phyloP scores from a whole-genome alignment of 805 yeast genomes.

The Metschnikowia koreensis region DNA sequence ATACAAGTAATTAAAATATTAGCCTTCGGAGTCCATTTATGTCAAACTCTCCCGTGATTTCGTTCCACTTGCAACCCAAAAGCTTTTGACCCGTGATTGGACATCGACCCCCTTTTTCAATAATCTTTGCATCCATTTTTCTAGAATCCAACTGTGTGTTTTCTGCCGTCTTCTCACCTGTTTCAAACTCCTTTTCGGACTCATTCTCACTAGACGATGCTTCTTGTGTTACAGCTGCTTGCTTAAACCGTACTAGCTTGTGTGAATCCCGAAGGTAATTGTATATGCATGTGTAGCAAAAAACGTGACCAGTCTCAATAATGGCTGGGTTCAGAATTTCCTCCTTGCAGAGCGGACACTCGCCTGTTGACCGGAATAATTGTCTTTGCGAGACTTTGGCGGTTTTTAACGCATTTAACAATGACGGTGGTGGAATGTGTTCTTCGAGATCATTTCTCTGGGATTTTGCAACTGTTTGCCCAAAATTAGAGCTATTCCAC shows the following conservation, averaged over 20 bases:
- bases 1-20: constrained; percentile 44
- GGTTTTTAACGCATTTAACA: constrained; percentile 19
- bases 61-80: constrained; percentile 66
- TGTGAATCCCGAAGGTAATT: constrained; percentile 54
- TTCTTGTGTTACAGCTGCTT: constrained; percentile 8
- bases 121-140: constrained; percentile 3
- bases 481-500: constrained; percentile 83
- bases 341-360: constrained; percentile 71
- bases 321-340: constrained; percentile 75
- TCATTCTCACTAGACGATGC: constrained; percentile 19
- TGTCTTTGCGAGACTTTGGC: constrained; percentile 17
- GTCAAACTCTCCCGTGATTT: constrained; percentile 61
- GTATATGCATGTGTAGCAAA: constrained; percentile 84
- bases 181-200: constrained; percentile 14
- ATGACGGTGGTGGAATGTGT: constrained; percentile 48
- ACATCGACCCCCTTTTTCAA: constrained; percentile 60
- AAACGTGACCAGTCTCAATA: constrained; percentile 88
- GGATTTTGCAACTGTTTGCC: constrained; percentile 53
- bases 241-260: constrained; percentile 24
- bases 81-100: constrained; percentile 77
- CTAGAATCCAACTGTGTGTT: constrained; percentile 11
- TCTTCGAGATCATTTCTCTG: constrained; percentile 45
- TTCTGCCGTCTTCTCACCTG: constrained; percentile 8
- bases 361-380: constrained; percentile 29
- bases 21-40: constrained; percentile 73